Conservation (phyloP, 2,329 filamentous ascomycete species). For the Akanthomyces muscarius region DNA sequence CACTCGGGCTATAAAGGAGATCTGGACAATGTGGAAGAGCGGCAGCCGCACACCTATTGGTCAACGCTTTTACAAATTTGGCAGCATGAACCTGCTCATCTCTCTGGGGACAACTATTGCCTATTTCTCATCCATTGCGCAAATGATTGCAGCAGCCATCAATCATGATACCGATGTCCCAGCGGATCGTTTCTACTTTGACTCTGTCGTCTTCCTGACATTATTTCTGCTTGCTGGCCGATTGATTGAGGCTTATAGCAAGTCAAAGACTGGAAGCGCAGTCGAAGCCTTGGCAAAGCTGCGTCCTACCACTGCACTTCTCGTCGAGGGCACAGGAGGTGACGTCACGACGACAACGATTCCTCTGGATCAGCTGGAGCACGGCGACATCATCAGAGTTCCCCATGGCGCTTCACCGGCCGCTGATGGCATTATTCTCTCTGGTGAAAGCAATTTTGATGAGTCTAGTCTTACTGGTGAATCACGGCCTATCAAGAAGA, state of each 20-base stretch:
- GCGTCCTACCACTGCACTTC: slow-evolving; percentile 69
- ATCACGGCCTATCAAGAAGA: slow-evolving; percentile 63
- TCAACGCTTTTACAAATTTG: slow-evolving; percentile 82
- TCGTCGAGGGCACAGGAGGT: slow-evolving; percentile 49
- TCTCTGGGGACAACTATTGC: slow-evolving; percentile 84
- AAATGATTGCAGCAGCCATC: slow-evolving; percentile 63
- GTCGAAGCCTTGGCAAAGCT: slow-evolving; percentile 75
- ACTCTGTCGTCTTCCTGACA: slow-evolving; percentile 88
- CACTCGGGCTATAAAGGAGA: slow-evolving; percentile 70
- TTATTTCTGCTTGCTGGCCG: slow-evolving; percentile 75
- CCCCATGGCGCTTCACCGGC: slow-evolving; percentile 79
- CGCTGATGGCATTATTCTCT: slow-evolving; percentile 67
- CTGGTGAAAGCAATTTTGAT: slow-evolving; percentile 68
- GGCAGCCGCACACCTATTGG: slow-evolving; percentile 69
- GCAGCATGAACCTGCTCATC: slow-evolving; percentile 94
- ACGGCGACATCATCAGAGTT: slow-evolving; percentile 70
- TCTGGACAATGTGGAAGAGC: slow-evolving; percentile 71
- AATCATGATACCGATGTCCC: slow-evolving; percentile 35
- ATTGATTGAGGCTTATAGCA: slow-evolving; percentile 85
- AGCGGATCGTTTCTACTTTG: slow-evolving; percentile 69
- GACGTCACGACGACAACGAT: slow-evolving; percentile 39
- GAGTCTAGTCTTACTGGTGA: slow-evolving; percentile 88
- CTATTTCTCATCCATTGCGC: slow-evolving; percentile 75
- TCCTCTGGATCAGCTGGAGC: slow-evolving; percentile 67
- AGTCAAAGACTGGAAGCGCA: slow-evolving; percentile 83